These are phyloP conservation scores for Castanea crenata DNA, from an alignment of 306 rosid genomes.

Conservation along the genomic window DNA sequence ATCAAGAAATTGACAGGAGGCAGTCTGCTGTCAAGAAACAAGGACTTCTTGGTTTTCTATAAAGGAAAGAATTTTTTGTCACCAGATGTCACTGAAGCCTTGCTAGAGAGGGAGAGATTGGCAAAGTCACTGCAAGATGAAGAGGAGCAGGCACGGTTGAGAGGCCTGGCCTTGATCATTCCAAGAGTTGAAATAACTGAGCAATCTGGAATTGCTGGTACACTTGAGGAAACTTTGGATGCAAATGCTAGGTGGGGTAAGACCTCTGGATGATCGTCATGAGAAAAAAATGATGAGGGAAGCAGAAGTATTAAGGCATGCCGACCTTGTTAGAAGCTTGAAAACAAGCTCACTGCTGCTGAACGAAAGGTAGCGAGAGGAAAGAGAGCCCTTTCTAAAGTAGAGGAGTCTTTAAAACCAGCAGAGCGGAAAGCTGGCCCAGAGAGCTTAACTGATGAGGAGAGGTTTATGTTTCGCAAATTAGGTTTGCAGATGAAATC, in stretches of 20 bases:
- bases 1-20: slow-evolving; percentile 95
- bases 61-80: slow-evolving; percentile 89
- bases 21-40: slow-evolving; percentile 78
- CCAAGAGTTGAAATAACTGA: slow-evolving; percentile 41
- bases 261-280: slow-evolving; percentile 52
- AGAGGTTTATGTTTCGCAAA: slow-evolving; percentile 98
- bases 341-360: slow-evolving; percentile 64
- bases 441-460: slow-evolving; percentile 86
- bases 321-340: slow-evolving; percentile 64
- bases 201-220: slow-evolving; percentile 68
- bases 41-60: slow-evolving; percentile 88
- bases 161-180: slow-evolving; percentile 62
- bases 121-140: slow-evolving; percentile 77
- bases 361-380: slow-evolving; percentile 70
- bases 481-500: slow-evolving; percentile 95
- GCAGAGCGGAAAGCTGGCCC: slow-evolving; percentile 65
- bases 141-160: slow-evolving; percentile 92
- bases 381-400: slow-evolving; percentile 70
- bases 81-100: slow-evolving; percentile 65
- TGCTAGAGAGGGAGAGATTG: slow-evolving; percentile 79
- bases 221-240: slow-evolving; percentile 82
- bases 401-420: slow-evolving; percentile 70
- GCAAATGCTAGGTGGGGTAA: slow-evolving; percentile 97
- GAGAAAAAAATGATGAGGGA: slow-evolving; percentile 62
- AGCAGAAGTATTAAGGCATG: slow-evolving; percentile 59